These are phyloP conservation scores for Lizonia empirigonia DNA, from an alignment of 2,329 filamentous ascomycete genomes.

Conservation along the genomic window DNA sequence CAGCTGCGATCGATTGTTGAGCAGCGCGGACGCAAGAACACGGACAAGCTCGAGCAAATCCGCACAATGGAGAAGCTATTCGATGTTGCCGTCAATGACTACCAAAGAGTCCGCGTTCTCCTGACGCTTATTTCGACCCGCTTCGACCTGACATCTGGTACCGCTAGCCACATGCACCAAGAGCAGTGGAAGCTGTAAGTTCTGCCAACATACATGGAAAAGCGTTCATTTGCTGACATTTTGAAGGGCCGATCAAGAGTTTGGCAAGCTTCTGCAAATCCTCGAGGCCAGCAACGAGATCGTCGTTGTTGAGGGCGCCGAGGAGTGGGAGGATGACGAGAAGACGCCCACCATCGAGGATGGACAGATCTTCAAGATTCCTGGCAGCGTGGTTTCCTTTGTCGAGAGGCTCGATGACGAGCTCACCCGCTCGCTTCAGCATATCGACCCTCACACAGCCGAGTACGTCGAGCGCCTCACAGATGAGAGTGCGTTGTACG, in stretches of 20 bases:
- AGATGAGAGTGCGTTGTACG: slow-evolving; percentile 90
- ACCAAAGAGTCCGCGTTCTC: slow-evolving; percentile 91
- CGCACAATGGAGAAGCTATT: slow-evolving; percentile 94
- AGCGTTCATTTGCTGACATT: slow-evolving; percentile 10
- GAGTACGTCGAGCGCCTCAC: slow-evolving; percentile 96
- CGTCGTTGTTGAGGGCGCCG: slow-evolving; percentile 86
- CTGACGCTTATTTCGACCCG: slow-evolving; percentile 90
- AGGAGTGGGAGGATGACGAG: slow-evolving; percentile 99
- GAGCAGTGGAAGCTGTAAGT: slow-evolving; percentile 89
- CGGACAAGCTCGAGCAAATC: slow-evolving; percentile 92
- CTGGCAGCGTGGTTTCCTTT: slow-evolving; percentile 92
- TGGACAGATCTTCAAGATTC: slow-evolving; percentile 85
- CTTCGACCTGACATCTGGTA: slow-evolving; percentile 87
- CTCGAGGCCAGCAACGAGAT: slow-evolving; percentile 81
- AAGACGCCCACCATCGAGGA: slow-evolving; percentile 77
- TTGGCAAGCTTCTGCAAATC: slow-evolving; percentile 75
- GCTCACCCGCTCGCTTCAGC: slow-evolving; percentile 93
- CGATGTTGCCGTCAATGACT: slow-evolving; percentile 87
- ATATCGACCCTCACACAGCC: slow-evolving; percentile 96
- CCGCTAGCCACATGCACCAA: slow-evolving; percentile 81
- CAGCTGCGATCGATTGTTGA: slow-evolving; percentile 92
- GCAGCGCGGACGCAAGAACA: slow-evolving; percentile 98
- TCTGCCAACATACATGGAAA: background rate
- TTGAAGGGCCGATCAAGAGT: slow-evolving; percentile 76
- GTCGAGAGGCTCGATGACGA: slow-evolving; percentile 96